phyloP scores from a whole-genome alignment of 1,284 basidiomycete species.

The Hymenochaete sp. region DNA sequence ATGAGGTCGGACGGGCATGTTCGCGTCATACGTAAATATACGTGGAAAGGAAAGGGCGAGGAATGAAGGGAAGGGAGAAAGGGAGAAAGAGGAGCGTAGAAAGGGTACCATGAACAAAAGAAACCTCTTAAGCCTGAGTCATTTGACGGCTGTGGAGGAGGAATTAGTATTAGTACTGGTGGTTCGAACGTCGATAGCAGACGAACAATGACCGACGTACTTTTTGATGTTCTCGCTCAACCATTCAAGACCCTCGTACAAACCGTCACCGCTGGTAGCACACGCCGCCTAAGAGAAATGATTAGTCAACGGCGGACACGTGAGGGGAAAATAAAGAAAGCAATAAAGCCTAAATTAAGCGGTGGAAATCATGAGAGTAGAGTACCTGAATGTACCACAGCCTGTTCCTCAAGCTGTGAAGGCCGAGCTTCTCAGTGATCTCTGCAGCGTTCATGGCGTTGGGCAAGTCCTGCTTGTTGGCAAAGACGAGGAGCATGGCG shows the following conservation, averaged over 20 bases:
- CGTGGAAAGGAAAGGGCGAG: constrained; percentile 9
- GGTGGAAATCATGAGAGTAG: too few relatives aligned
- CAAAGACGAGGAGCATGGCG: constrained; percentile 96
- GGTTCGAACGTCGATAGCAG: neutral
- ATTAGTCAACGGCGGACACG: constrained; percentile 2
- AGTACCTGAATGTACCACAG: constrained; percentile 98
- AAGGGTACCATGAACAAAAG: neutral
- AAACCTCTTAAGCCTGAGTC: neutral
- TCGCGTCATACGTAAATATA: too few relatives aligned
- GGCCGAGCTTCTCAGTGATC: constrained; percentile 98
- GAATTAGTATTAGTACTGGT: constrained; percentile 4
- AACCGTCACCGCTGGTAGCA: constrained; percentile 96
- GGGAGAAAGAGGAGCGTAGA: constrained; percentile 8
- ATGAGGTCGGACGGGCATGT: too few relatives aligned
- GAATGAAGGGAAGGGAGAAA: constrained; percentile 8
- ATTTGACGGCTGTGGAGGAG: neutral
- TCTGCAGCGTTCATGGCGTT: constrained; percentile 99
- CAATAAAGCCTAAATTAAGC: neutral
- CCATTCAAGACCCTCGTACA: constrained; percentile 99
- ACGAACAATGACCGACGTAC: constrained; percentile 7
- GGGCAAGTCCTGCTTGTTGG: constrained; percentile 98
- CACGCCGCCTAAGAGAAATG: constrained; percentile 70
- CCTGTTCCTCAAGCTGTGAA: constrained; percentile 94
- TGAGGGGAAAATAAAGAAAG: constrained; percentile 14
- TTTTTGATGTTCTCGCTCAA: constrained; percentile 84